Evolutionary conservation across 129 eudicot genomes (phyloP).

Genomic region (Flaveria brownii): DNA sequence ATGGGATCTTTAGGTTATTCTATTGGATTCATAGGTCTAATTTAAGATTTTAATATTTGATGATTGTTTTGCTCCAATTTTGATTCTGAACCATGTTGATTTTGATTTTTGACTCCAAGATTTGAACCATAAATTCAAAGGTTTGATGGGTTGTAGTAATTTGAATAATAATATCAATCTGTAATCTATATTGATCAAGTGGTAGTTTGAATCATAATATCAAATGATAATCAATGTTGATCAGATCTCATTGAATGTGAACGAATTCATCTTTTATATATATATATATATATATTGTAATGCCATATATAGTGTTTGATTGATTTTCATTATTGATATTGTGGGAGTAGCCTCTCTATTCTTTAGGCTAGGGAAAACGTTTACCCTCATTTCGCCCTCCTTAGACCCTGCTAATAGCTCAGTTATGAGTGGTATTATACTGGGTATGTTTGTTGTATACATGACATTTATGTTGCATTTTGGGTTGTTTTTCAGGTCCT

Average conservation of each 20-base stretch:
- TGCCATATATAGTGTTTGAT: background rate
- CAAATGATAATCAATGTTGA: background rate
- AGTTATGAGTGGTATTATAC: no score
- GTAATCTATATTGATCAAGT: background rate
- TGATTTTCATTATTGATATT: background rate
- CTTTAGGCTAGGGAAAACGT: no score
- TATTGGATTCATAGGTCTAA: background rate
- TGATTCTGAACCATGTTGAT: background rate
- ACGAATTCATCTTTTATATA: background rate
- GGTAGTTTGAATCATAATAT: background rate
- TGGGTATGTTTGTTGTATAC: background rate
- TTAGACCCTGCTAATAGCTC: no score
- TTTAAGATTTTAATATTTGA: background rate
- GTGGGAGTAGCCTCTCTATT: no score
- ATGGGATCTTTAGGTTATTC: background rate
- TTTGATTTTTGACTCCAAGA: background rate
- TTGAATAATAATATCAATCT: background rate
- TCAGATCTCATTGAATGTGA: background rate
- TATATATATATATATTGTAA: background rate
- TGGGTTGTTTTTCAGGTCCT: constrained; percentile 50
- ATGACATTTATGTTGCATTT: background rate
- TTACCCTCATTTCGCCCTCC: no score
- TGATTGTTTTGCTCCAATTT: background rate
- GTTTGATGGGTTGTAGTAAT: background rate
- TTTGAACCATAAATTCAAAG: background rate